A percentile compares a stretch with the other conserved stretches of the same genome.
These are phyloP conservation scores for Rosa multiflora DNA, from an alignment of 306 rosid species.

Conservation along the genomic window DNA sequence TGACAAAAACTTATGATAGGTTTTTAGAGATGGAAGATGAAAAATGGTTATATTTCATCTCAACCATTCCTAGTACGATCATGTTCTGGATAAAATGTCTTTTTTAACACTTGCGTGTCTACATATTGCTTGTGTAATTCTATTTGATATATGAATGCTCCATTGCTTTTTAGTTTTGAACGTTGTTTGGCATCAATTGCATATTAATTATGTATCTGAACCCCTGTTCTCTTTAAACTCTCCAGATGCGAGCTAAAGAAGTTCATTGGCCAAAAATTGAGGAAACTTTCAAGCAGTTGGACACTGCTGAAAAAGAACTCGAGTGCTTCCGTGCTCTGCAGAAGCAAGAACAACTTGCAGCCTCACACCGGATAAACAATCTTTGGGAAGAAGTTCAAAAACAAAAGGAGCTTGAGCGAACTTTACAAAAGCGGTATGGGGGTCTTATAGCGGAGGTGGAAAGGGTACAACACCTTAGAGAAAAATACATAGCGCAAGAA, in stretches of 20 bases:
- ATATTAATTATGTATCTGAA: not conserved
- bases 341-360: constrained; percentile 82
- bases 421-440: constrained; percentile 67
- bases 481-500: constrained; percentile 44
- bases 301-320: constrained; percentile 81
- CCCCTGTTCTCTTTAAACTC: constrained; percentile 20
- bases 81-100: not conserved
- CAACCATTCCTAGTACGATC: not conserved
- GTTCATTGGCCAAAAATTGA: constrained; percentile 86
- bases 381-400: constrained; percentile 75
- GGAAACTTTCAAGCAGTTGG: constrained; percentile 81
- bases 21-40: not conserved
- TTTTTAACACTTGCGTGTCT: not conserved
- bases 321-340: constrained; percentile 85
- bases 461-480: constrained; percentile 47
- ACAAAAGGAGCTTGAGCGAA: constrained; percentile 85
- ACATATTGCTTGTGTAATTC: not conserved
- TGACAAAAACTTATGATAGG: not conserved
- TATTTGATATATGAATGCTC: not conserved
- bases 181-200: not conserved
- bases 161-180: not conserved
- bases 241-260: constrained; percentile 70
- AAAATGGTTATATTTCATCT: not conserved
- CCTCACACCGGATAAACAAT: constrained; percentile 70
- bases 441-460: constrained; percentile 57